Conservation (phyloP, 306 rosid genomes). For the Medicago ruthenica region DNA sequence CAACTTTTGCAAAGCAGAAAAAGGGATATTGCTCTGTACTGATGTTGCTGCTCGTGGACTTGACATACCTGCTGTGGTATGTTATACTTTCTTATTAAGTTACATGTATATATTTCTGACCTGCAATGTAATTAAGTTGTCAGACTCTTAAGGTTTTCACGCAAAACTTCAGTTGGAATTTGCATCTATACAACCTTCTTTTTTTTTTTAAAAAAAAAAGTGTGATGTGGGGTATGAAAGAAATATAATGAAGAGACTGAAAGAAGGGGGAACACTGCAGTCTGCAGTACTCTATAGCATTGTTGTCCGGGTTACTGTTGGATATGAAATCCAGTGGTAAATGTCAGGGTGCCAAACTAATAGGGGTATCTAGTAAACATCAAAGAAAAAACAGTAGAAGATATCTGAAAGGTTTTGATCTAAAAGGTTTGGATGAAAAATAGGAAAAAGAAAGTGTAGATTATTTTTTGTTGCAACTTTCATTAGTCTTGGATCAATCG, state of each 20-base stretch:
- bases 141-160: neutral
- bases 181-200: neutral
- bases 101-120: conserved; percentile 19
- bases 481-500: neutral
- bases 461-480: neutral
- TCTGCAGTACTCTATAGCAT: neutral
- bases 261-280: conserved; percentile 10
- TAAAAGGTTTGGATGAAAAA: neutral
- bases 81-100: conserved; percentile 14
- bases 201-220: too few relatives aligned
- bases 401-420: neutral
- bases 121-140: neutral
- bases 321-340: conserved; percentile 16
- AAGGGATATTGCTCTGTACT: conserved; percentile 92
- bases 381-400: neutral
- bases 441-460: neutral
- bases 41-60: conserved; percentile 99
- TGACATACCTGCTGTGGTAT: conserved; percentile 89
- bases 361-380: neutral
- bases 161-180: conserved; percentile 13
- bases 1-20: conserved; percentile 82
- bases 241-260: neutral
- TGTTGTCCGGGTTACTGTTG: conserved; percentile 9
- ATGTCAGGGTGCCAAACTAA: neutral
- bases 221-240: too few relatives aligned